phyloP scores from a whole-genome alignment of 148 eudicot genomes.

The Cornus controversa region DNA sequence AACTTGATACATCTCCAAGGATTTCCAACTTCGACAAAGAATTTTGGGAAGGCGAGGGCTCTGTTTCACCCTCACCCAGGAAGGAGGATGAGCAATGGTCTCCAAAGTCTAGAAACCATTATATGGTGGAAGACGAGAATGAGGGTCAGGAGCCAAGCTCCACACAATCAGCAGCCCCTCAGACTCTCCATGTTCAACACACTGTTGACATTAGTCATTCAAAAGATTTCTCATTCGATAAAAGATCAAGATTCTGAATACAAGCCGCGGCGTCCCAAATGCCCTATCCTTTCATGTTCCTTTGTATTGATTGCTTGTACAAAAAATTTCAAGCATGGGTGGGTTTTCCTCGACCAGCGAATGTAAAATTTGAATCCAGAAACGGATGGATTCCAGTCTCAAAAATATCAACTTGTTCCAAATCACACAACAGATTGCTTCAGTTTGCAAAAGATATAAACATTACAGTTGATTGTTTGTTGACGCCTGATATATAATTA shows the following conservation, averaged over 20 bases:
- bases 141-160: neutral
- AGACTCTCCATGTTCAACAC: neutral
- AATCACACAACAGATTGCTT: too few species aligned
- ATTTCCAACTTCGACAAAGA: neutral
- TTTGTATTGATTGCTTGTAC: too few species aligned
- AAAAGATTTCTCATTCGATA: neutral
- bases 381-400: too few species aligned
- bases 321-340: too few species aligned
- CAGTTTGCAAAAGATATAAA: too few species aligned
- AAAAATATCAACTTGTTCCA: too few species aligned
- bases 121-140: neutral
- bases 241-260: neutral
- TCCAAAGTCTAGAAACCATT: neutral
- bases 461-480: too few species aligned
- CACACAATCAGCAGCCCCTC: neutral
- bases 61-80: neutral
- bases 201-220: neutral
- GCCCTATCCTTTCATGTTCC: too few species aligned
- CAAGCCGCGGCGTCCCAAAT: too few species aligned
- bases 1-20: constrained; percentile 12
- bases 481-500: too few species aligned
- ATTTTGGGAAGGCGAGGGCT: neutral
- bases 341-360: too few species aligned
- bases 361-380: too few species aligned
- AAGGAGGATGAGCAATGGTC: neutral